phyloP scores from a whole-genome alignment of 495 filamentous ascomycete species.

The Lophiostoma macrostomum region DNA sequence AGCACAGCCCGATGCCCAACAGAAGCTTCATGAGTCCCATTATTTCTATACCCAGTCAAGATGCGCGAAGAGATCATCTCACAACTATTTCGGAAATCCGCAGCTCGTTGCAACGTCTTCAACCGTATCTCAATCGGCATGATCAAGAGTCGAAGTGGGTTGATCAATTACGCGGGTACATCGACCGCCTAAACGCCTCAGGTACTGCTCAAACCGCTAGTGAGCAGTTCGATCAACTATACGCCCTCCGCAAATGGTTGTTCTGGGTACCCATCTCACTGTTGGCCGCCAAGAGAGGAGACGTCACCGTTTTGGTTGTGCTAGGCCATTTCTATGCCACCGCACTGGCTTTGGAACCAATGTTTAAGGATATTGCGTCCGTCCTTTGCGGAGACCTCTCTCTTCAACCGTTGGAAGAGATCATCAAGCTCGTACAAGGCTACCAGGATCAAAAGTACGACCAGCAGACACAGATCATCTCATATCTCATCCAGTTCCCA shows the following conservation, averaged over 20 bases:
- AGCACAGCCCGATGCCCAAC: slow-evolving; percentile 62
- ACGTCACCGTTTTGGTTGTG: slow-evolving; percentile 69
- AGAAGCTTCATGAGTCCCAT: slow-evolving; percentile 50
- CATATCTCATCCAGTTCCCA: slow-evolving; percentile 40
- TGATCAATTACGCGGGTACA: slow-evolving; percentile 74
- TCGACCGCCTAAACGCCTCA: slow-evolving; percentile 72
- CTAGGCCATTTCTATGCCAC: slow-evolving; percentile 90
- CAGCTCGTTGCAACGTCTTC: slow-evolving; percentile 66
- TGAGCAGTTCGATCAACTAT: slow-evolving; percentile 83
- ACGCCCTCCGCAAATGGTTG: slow-evolving; percentile 82
- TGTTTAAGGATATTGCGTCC: slow-evolving; percentile 86
- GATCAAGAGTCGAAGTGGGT: slow-evolving; percentile 72
- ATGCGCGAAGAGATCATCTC: slow-evolving; percentile 65
- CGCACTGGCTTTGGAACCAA: slow-evolving; percentile 78
- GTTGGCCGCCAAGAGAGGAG: slow-evolving; percentile 56
- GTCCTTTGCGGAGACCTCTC: slow-evolving; percentile 52
- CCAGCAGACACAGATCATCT: slow-evolving; percentile 30
- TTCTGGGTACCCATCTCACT: slow-evolving; percentile 85
- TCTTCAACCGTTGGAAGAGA: slow-evolving; percentile 40
- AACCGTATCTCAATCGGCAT: slow-evolving; percentile 66
- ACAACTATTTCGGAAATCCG: slow-evolving; percentile 62
- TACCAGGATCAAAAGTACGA: slow-evolving; percentile 36
- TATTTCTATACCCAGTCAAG: slow-evolving; percentile 54
- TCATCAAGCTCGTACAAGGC: slow-evolving; percentile 37
- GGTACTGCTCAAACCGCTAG: slow-evolving; percentile 69